Conservation (phyloP, 2,329 filamentous ascomycete genomes). For the Fusarium odoratissimum region DNA sequence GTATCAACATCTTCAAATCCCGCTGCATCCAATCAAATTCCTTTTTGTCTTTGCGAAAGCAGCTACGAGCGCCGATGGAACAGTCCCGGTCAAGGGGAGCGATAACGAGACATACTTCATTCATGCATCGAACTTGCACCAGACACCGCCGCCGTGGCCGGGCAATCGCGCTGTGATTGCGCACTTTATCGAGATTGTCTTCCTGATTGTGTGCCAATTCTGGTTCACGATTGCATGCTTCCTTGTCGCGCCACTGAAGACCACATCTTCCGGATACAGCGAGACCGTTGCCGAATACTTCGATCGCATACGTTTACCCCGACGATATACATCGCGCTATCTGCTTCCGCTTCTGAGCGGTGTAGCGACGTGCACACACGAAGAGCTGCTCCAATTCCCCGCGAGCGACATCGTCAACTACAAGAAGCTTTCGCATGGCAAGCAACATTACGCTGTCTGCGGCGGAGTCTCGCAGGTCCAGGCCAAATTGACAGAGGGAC, state of each 20-base stretch:
- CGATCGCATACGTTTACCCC: slow-evolving; percentile 60
- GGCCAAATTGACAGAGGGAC: slow-evolving; percentile 54
- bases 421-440: slow-evolving; percentile 58
- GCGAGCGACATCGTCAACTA: slow-evolving; percentile 65
- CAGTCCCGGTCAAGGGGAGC: slow-evolving; percentile 16
- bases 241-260: slow-evolving; percentile 52
- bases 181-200: slow-evolving; percentile 57
- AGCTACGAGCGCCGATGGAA: slow-evolving; percentile 15
- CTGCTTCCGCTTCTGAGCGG: slow-evolving; percentile 66
- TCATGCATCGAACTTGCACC: slow-evolving; percentile 66
- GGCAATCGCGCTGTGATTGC: slow-evolving; percentile 50
- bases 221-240: slow-evolving; percentile 67
- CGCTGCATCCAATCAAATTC: slow-evolving; percentile 62
- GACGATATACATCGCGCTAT: slow-evolving; percentile 60
- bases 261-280: neutral
- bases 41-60: slow-evolving; percentile 62
- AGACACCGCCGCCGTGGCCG: slow-evolving; percentile 56
- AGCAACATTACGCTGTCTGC: slow-evolving; percentile 63
- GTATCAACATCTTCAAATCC: slow-evolving; percentile 65
- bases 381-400: slow-evolving; percentile 61
- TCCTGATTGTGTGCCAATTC: slow-evolving; percentile 60
- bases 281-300: slow-evolving; percentile 64
- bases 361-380: slow-evolving; percentile 66
- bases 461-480: slow-evolving; percentile 64
- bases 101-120: slow-evolving; percentile 58